Conservation (phyloP, 2,329 filamentous ascomycete species). For the Cladosporium velox region DNA sequence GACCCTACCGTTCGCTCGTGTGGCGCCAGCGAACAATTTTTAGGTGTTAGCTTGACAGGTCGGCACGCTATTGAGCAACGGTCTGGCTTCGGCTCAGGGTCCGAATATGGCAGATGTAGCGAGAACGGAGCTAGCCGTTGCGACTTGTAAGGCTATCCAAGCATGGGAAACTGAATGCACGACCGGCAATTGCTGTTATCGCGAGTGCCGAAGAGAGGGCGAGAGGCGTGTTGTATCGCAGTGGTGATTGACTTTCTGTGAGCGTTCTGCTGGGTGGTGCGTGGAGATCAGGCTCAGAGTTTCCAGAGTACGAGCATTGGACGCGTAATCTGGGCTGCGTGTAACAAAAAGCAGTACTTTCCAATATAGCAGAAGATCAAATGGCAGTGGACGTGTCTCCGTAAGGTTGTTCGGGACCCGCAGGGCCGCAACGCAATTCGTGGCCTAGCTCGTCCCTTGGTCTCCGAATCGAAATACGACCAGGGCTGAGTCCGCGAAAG, state of each 20-base stretch:
- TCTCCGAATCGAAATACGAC: not conserved
- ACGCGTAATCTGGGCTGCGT: not conserved
- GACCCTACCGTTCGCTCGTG: not conserved
- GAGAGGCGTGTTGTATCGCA: not conserved
- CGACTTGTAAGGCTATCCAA: constrained; percentile 2
- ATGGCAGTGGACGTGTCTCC: not conserved
- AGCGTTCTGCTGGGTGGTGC: not conserved
- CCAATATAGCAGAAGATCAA: not conserved
- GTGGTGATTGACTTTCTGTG: not conserved
- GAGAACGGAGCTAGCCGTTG: not conserved
- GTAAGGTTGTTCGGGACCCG: not conserved
- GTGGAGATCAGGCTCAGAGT: not conserved
- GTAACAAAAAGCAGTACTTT: not conserved
- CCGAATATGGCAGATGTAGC: not conserved
- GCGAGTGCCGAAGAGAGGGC: not conserved
- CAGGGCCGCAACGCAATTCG: not conserved
- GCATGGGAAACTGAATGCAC: not conserved
- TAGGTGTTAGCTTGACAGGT: not conserved
- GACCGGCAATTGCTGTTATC: not conserved
- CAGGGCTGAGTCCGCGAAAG: not conserved
- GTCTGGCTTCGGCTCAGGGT: not conserved
- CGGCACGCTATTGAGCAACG: not conserved
- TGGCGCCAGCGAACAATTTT: not conserved
- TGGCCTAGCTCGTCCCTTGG: not conserved
- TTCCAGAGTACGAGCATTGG: not conserved